Evolutionary conservation across 495 filamentous ascomycete species (phyloP), one percentile per base, ranked within the genome.

Genomic region (Letharia lupina): DNA sequence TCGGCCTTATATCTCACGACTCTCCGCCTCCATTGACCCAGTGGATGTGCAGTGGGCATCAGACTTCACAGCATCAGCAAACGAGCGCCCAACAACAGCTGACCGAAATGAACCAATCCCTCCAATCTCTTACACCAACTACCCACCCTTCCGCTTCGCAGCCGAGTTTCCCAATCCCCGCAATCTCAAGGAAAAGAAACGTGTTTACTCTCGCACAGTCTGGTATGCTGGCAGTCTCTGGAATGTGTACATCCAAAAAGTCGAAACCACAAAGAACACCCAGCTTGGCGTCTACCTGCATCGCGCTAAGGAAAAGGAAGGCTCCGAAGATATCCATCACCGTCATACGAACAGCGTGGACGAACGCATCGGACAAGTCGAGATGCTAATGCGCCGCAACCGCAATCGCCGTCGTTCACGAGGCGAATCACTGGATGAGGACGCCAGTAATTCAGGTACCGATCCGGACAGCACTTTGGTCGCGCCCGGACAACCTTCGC

Each of bases 211-310:
- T 28, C 81, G 81, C 40, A 86, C 84, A 10, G 83, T 86, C n/a
- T 86, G 84, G 69, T 86, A 86, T 66, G 84, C 83, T 20, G 83
- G 83, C 23, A 80, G 77, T 44, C 75, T 84, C 37, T 86, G 83
- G 83, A 86, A 86, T 62, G 80, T 86, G 31, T 86, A 86, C 70
- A 84, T 86, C 33, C 84, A 86, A 69, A 85, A 84, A 63, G 81
- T 86, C 10, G 78, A 77, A 11, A 79, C 81, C 2, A 73, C 75
- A 11, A 83, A 83, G 65, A 81, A 78, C 56, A 77, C 80, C 13
- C 83, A 86, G 68, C 73, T 86, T 12, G 83, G 83, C 35, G 83
- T 86, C 40, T 86, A 86, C 68, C 76, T 86, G 13, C 84, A 86
- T 66, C 81, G 83, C 33, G 84, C 84, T 4, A 84, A 84, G 65